phyloP scores from a whole-genome alignment of 2,329 filamentous ascomycete genomes.

The Byssothecium circinans region DNA sequence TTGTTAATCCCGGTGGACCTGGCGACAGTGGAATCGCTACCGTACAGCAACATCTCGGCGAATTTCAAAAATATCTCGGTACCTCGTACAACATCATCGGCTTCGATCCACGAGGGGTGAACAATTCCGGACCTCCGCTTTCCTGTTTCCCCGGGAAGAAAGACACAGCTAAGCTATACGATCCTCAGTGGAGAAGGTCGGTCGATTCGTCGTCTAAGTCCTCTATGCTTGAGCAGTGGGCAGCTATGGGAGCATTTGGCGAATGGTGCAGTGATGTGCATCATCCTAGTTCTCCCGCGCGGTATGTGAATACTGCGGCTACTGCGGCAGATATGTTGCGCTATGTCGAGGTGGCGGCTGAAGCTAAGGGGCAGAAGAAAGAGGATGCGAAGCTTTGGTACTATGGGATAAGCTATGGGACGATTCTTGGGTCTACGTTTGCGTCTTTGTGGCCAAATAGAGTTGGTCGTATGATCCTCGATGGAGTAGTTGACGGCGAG shows the following conservation, averaged over 20 bases:
- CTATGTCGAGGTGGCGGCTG: constrained; percentile 15
- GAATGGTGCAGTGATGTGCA: constrained; percentile 15
- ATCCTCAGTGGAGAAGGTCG: too few species aligned
- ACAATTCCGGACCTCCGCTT: constrained; percentile 33
- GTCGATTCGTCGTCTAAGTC: too few species aligned
- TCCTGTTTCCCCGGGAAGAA: constrained; percentile 35
- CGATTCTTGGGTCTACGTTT: constrained; percentile 48
- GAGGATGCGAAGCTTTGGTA: constrained; percentile 37
- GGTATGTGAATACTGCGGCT: too few species aligned
- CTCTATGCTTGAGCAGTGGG: background rate
- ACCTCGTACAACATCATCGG: constrained; percentile 45
- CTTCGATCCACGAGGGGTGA: constrained; percentile 48
- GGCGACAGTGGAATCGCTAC: constrained; percentile 48
- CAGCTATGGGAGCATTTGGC: constrained; percentile 10
- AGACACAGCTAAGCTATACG: constrained; percentile 5
- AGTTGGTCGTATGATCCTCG: constrained; percentile 44
- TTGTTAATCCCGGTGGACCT: constrained; percentile 54
- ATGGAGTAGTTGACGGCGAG: constrained; percentile 43
- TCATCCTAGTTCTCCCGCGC: background rate
- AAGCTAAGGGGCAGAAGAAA: constrained; percentile 10
- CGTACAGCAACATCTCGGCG: constrained; percentile 17
- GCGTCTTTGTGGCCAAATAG: constrained; percentile 48
- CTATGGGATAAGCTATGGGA: constrained; percentile 48
- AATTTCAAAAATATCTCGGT: constrained; percentile 8
- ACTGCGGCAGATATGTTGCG: constrained; percentile 15